Base-by-base conservation (phyloP, 345 rosid species). In the Camelina laxa region DNA sequence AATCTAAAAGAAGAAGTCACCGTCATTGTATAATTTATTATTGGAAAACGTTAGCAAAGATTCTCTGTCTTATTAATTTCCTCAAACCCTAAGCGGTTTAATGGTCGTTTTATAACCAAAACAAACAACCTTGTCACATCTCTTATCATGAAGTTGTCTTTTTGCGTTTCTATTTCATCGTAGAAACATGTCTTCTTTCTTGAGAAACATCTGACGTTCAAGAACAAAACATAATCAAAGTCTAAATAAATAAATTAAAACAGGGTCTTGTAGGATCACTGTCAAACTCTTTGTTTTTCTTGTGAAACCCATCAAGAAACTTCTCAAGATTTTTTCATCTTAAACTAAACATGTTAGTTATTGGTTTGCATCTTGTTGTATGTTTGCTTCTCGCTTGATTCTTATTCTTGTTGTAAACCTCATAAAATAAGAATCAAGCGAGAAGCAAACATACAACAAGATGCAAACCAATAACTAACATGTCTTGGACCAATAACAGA, bases 81-180 rank as follows among this genome's bases (percentile, higher is more conserved):
- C 12, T 48, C 48, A 21, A 21, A 27, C 55, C 31, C 10, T 14
- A 33, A 15, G 9, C 10, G 39, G 13, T 68, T 10, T 8, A 22
- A 69, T 38, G 47, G 47, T 15, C 5, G 39, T 56, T 69, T 33
- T 16, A 38, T 38, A 38, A 72, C 69, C 38, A 7, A 9, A 45
- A 58, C 14, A 45, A 47, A 47, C 22, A 58, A 15, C 39, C 22
- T 61, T 39, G 11, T 39, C 60, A 50, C 69, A 50, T 60, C 42
- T 38, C 36, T 33, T 9, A 41, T 49, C 4, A 12, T 38, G 41
- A 50, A 50, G 60, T 72, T 71, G 51, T 60, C 60, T 50, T 71
- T 16, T 39, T 71, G n/a, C 68, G 27, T 59, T 70, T 7, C 33
- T 31, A 47, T 36, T 60, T 24, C 60, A 71, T 60, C 67, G 27